phyloP scores from a whole-genome alignment of 306 rosid genomes.

The Vicia sativa region DNA sequence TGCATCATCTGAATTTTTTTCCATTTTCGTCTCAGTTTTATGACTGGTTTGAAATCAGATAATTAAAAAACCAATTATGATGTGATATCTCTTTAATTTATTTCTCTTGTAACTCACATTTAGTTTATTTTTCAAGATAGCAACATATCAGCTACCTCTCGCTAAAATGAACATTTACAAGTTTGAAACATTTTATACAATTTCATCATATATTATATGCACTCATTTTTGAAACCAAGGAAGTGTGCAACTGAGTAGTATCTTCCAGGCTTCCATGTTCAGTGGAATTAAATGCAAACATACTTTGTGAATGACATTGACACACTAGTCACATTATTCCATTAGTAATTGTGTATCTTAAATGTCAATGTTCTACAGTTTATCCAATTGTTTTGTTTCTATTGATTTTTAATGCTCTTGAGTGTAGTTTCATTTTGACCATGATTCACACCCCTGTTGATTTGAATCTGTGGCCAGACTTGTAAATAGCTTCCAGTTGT shows the following conservation, averaged over 20 bases:
- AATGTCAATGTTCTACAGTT: slow-evolving; percentile 12
- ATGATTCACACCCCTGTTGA: slow-evolving; percentile 1
- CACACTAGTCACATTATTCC: not conserved
- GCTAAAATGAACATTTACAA: slow-evolving; percentile 3
- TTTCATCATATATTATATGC: not conserved
- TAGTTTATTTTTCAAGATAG: not conserved
- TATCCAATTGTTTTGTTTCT: slow-evolving; percentile 21
- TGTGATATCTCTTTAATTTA: slow-evolving; percentile 3
- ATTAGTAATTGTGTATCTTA: slow-evolving; percentile 22
- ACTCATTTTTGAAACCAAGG: slow-evolving; percentile 8
- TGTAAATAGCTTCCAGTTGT: slow-evolving; percentile 13
- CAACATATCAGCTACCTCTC: not conserved
- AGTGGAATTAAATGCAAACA: slow-evolving; percentile 22
- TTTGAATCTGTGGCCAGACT: slow-evolving; percentile 30
- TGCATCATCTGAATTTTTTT: slow-evolving; percentile 18
- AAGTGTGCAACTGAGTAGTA: not conserved
- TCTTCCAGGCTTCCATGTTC: not conserved
- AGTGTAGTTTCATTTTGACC: slow-evolving; percentile 16
- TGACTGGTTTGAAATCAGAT: slow-evolving; percentile 9
- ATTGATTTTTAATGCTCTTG: slow-evolving; percentile 20
- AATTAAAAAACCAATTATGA: not conserved
- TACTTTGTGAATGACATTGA: not conserved
- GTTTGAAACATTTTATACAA: slow-evolving; percentile 6
- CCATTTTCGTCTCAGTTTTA: not conserved
- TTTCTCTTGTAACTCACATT: not conserved